Conservation (phyloP, 1,284 basidiomycete genomes). For the Meripilus lineatus region DNA sequence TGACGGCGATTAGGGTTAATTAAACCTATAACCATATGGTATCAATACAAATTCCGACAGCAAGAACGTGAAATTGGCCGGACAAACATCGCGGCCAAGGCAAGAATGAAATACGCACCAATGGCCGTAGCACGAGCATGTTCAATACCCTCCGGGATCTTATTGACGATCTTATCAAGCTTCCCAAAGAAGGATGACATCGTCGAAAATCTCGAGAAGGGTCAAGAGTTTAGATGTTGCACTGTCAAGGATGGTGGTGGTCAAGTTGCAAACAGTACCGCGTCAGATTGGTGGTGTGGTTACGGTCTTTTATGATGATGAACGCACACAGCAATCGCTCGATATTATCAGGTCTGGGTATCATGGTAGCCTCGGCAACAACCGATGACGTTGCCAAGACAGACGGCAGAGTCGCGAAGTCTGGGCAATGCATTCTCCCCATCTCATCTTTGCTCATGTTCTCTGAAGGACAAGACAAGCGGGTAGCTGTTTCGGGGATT, state of each 20-base stretch:
- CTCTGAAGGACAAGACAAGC: too few relatives aligned
- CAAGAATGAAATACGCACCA: constrained; percentile 16
- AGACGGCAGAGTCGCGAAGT: too few relatives aligned
- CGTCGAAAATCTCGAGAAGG: neutral
- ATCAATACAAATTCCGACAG: neutral
- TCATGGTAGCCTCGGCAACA: too few relatives aligned
- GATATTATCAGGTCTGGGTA: too few relatives aligned
- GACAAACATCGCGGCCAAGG: neutral
- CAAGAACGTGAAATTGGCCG: neutral
- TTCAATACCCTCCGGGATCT: constrained; percentile 24
- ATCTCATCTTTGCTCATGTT: too few relatives aligned
- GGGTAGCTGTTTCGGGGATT: too few relatives aligned
- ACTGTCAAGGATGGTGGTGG: neutral
- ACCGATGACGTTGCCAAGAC: too few relatives aligned
- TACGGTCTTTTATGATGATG: too few relatives aligned
- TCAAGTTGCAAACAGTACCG: neutral
- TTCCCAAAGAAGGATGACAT: constrained; percentile 15
- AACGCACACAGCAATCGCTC: too few relatives aligned
- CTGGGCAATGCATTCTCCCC: too few relatives aligned
- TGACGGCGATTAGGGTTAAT: constrained; percentile 71
- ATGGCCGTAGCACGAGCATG: constrained; percentile 27
- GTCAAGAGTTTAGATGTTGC: neutral
- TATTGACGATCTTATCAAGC: constrained; percentile 20
- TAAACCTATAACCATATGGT: constrained; percentile 39
- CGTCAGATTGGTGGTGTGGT: too few relatives aligned